A percentile compares a stretch with the other conserved stretches of the same genome.
Conservation (phyloP, 768 basidiomycete species). For the Tephrocybe sp. region DNA sequence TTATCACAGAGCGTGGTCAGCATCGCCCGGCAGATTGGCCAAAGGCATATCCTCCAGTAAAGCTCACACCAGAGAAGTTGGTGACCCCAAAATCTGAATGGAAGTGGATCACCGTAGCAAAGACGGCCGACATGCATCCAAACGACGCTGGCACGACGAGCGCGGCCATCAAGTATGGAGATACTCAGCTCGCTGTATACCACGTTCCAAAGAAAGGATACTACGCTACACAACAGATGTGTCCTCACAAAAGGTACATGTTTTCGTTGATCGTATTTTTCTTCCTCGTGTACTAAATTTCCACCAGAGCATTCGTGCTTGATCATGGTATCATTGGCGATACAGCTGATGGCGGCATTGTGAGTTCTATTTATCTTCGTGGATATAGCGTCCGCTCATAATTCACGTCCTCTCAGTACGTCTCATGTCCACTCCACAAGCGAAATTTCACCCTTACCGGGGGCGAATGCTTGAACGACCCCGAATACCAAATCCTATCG, state of each 20-base stretch:
- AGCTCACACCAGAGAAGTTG: conserved; percentile 27
- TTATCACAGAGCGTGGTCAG: conserved; percentile 62
- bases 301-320: conserved; percentile 58
- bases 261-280: too few relatives aligned
- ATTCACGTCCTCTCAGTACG: conserved; percentile 5
- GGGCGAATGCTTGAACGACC: conserved; percentile 61
- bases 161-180: conserved; percentile 58
- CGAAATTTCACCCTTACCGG: conserved; percentile 57
- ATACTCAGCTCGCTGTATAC: conserved; percentile 69
- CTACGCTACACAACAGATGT: conserved; percentile 72
- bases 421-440: conserved; percentile 61
- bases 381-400: too few relatives aligned
- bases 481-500: conserved; percentile 52
- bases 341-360: conserved; percentile 53
- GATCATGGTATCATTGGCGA: conserved; percentile 72
- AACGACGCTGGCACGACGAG: conserved; percentile 47
- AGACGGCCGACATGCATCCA: conserved; percentile 46
- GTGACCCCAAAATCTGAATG: conserved; percentile 42
- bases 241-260: conserved; percentile 33
- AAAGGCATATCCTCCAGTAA: conserved; percentile 49
- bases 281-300: not conserved
- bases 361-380: conserved; percentile 24
- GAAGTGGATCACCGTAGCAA: conserved; percentile 56
- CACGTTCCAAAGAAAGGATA: conserved; percentile 57
- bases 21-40: conserved; percentile 69